Conservation (phyloP, 1,284 basidiomycete species). For the Ustilago crameri region DNA sequence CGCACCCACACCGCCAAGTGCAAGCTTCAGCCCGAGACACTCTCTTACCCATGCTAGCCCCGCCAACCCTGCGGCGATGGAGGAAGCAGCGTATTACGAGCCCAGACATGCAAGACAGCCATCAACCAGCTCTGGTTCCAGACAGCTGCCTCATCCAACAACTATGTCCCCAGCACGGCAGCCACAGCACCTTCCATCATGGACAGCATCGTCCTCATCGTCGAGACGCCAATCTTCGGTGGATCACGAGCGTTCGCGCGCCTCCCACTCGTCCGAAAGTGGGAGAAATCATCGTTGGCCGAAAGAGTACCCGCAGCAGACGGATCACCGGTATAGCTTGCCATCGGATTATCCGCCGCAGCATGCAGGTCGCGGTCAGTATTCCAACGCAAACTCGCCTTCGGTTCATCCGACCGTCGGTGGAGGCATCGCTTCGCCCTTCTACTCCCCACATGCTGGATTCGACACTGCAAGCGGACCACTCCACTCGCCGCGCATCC, state of each 20-base stretch:
- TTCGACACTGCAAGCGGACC: not conserved
- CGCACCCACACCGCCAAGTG: constrained; percentile 16
- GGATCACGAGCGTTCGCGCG: not conserved
- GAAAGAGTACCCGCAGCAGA: not conserved
- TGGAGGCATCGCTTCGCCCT: too few relatives aligned
- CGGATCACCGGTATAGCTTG: not conserved
- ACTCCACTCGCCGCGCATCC: not conserved
- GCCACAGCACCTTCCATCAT: not conserved
- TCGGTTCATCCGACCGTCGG: not conserved
- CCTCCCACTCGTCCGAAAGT: not conserved
- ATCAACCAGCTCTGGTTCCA: not conserved
- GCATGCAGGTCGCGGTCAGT: not conserved
- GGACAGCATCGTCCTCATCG: not conserved
- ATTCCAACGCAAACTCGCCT: not conserved
- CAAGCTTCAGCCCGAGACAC: constrained; percentile 7
- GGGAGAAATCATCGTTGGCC: not conserved
- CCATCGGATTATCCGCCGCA: not conserved
- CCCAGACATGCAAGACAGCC: not conserved
- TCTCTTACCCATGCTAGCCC: not conserved
- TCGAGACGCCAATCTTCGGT: not conserved
- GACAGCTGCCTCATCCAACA: constrained; percentile 2
- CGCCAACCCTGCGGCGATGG: not conserved
- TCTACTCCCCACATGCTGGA: not conserved
- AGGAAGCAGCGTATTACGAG: not conserved
- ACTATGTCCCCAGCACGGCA: constrained; percentile 11